phyloP scores from a whole-genome alignment of 768 basidiomycete genomes.

The Podaxis sp. region DNA sequence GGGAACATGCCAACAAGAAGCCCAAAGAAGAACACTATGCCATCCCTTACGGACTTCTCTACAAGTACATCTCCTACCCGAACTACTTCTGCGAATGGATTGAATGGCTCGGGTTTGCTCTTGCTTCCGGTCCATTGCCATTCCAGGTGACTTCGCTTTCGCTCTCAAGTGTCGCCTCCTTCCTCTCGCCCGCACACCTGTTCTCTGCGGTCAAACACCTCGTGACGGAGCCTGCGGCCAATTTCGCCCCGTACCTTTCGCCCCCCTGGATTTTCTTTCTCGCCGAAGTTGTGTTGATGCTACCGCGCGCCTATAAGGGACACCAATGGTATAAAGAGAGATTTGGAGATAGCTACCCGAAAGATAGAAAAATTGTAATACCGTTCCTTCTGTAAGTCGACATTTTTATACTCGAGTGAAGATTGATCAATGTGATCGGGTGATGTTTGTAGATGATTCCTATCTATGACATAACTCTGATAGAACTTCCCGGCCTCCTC shows the following conservation, averaged over 20 bases:
- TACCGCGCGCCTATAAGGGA: slow-evolving; percentile 77
- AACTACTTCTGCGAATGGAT: slow-evolving; percentile 96
- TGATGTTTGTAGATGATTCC: neutral
- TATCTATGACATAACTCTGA: too few relatives aligned
- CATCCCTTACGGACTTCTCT: slow-evolving; percentile 79
- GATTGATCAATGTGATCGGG: neutral
- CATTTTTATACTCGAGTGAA: neutral
- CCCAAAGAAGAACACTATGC: slow-evolving; percentile 59
- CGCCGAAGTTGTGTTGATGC: slow-evolving; percentile 74
- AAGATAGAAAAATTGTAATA: slow-evolving; percentile 73
- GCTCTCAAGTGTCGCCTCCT: slow-evolving; percentile 19
- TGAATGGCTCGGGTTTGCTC: slow-evolving; percentile 88
- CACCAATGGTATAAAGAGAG: slow-evolving; percentile 83
- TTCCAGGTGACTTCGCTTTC: slow-evolving; percentile 23
- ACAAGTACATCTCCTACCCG: slow-evolving; percentile 80
- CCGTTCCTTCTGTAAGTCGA: slow-evolving; percentile 63
- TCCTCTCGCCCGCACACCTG: slow-evolving; percentile 9
- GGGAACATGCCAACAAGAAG: neutral
- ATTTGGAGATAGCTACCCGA: slow-evolving; percentile 78
- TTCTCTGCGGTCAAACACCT: slow-evolving; percentile 12
- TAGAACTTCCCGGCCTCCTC: neutral
- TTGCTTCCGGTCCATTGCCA: slow-evolving; percentile 65
- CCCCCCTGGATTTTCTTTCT: slow-evolving; percentile 84
- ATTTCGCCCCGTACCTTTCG: slow-evolving; percentile 43
- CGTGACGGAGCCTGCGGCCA: slow-evolving; percentile 27